Percentiles rank a stretch among this genome's conserved stretches.
Conservation (phyloP, 208 protist species). For the Leptomonas seymouri region DNA sequence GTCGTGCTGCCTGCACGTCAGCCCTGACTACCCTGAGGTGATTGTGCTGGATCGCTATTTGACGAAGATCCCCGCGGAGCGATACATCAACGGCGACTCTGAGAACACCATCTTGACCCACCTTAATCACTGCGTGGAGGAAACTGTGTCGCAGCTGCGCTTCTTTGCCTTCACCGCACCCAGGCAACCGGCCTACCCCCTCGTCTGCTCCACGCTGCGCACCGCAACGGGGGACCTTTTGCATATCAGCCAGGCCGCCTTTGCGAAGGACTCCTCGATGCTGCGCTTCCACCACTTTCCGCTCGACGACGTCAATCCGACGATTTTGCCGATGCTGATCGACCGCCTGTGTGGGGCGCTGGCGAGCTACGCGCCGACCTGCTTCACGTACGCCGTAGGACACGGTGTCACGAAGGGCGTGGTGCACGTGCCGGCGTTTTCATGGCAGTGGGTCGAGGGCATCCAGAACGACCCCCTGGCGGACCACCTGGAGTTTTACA, state of each 20-base stretch:
- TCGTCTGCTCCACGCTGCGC: constrained; percentile 36
- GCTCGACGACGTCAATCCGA: constrained; percentile 58
- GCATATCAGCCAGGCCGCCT: constrained; percentile 26
- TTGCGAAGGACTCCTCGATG: constrained; percentile 56
- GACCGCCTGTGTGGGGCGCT: constrained; percentile 69
- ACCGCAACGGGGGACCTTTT: constrained; percentile 30
- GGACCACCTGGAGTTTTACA: constrained; percentile 63
- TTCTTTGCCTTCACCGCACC: constrained; percentile 41
- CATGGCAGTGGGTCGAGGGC: constrained; percentile 78
- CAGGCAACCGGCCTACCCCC: constrained; percentile 15
- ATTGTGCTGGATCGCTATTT: constrained; percentile 70
- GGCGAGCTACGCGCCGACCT: constrained; percentile 45
- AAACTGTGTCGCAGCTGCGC: constrained; percentile 57
- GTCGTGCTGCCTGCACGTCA: constrained; percentile 67
- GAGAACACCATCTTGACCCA: constrained; percentile 59
- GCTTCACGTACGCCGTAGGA: constrained; percentile 24
- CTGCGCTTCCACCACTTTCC: constrained; percentile 62
- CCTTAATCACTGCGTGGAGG: constrained; percentile 52
- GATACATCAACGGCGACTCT: constrained; percentile 70
- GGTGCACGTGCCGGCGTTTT: constrained; percentile 49
- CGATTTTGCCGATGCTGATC: constrained; percentile 67
- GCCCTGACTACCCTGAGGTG: constrained; percentile 18
- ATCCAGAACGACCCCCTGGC: constrained; percentile 64
- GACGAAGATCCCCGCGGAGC: constrained; percentile 70
- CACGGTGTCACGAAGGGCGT: constrained; percentile 5